Conservation (phyloP, 768 basidiomycete genomes). For the Trametes villosa region DNA sequence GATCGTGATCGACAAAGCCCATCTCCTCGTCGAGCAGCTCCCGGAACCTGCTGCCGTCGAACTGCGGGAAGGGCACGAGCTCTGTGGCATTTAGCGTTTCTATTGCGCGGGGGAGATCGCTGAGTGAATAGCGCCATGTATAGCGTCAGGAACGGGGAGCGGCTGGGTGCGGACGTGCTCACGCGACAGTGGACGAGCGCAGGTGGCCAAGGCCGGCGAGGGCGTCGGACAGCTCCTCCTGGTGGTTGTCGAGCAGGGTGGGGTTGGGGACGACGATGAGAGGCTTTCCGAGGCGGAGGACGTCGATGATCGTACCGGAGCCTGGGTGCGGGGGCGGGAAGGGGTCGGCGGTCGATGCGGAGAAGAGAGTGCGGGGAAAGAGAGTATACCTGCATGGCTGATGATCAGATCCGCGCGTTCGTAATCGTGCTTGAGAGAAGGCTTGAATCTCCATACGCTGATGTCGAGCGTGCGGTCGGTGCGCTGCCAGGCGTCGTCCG, state of each 20-base stretch:
- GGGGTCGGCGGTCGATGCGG: not conserved
- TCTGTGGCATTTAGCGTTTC: slow-evolving; percentile 47
- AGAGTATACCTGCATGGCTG: slow-evolving; percentile 82
- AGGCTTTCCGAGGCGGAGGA: slow-evolving; percentile 70
- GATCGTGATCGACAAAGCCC: slow-evolving; percentile 57
- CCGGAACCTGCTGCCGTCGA: slow-evolving; percentile 69
- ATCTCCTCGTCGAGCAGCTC: slow-evolving; percentile 75
- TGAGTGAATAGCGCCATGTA: slow-evolving; percentile 32
- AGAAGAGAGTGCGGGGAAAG: slow-evolving; percentile 9
- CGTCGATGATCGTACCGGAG: slow-evolving; percentile 93
- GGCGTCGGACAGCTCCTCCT: slow-evolving; percentile 81
- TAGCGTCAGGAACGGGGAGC: slow-evolving; percentile 1
- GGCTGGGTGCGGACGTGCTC: slow-evolving; percentile 35
- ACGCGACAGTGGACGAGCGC: slow-evolving; percentile 60
- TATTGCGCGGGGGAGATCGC: slow-evolving; percentile 61
- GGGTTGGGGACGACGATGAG: slow-evolving; percentile 91
- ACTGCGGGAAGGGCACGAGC: slow-evolving; percentile 65
- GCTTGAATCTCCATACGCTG: slow-evolving; percentile 75
- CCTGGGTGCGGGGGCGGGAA: slow-evolving; percentile 49
- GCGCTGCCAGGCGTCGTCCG: slow-evolving; percentile 27
- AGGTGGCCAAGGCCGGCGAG: slow-evolving; percentile 64
- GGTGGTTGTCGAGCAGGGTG: slow-evolving; percentile 90
- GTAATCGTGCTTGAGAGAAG: slow-evolving; percentile 69
- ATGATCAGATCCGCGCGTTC: slow-evolving; percentile 77
- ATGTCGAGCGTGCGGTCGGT: slow-evolving; percentile 43